phyloP scores from a whole-genome alignment of 169 alveolate genomes.

The Eimeria falciformis region DNA sequence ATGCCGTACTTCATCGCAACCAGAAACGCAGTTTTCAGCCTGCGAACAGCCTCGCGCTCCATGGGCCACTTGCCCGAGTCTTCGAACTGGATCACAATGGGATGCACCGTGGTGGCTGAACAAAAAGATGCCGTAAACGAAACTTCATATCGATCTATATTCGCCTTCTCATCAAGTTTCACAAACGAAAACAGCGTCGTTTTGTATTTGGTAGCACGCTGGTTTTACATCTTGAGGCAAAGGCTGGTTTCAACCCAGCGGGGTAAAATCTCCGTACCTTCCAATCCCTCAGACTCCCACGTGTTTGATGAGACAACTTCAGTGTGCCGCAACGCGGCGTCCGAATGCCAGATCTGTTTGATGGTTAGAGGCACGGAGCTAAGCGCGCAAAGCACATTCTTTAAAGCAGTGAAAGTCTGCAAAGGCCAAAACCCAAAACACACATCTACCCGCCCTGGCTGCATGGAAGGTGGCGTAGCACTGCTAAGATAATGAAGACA shows the following conservation, averaged over 20 bases:
- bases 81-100: constrained; percentile 75
- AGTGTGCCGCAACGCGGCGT: constrained; percentile 66
- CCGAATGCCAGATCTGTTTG: constrained; percentile 72
- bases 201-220: too few species aligned
- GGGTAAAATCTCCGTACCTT: neutral
- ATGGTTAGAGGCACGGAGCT: constrained; percentile 74
- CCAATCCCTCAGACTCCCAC: constrained; percentile 38
- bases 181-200: too few species aligned
- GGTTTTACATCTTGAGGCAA: too few species aligned
- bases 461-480: too few species aligned
- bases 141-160: too few species aligned
- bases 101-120: constrained; percentile 67
- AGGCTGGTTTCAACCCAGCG: too few species aligned
- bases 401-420: constrained; percentile 74
- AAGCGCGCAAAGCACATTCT: constrained; percentile 65
- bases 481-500: too few species aligned
- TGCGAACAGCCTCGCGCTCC: constrained; percentile 64
- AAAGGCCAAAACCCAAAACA: too few species aligned
- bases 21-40: constrained; percentile 74
- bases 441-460: too few species aligned
- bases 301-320: constrained; percentile 58
- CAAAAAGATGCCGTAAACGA: neutral
- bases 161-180: too few species aligned
- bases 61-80: constrained; percentile 77
- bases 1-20: constrained; percentile 74